Base-by-base conservation (phyloP, 2,329 filamentous ascomycete species). In the Decorospora gaudefroyi region DNA sequence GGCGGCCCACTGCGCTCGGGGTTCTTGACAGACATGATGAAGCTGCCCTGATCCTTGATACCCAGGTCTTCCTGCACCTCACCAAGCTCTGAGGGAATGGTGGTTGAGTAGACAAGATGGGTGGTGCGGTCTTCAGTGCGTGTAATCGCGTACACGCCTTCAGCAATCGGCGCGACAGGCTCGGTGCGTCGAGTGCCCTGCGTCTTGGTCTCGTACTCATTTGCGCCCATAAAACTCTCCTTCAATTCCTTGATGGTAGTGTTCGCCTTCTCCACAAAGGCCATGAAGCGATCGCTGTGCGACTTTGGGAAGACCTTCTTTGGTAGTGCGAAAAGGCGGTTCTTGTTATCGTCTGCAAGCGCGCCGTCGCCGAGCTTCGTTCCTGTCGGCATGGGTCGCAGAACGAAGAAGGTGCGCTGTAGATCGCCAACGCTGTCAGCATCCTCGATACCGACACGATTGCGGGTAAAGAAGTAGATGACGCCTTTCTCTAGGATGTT, bases 391-490 rank as follows among this genome's bases (percentile, higher is more conserved):
- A 92, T 74, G 0, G 90, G 90, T 0, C 87, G 82, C 3, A 96
- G 78, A 10, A 95, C 79, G 59, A 96, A 84, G 73, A 86, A 92
- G 51, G 80, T 90, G 34, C 89, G 85, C 28, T 87, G 83, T 34
- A 95, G 80, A 38, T 96, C 90, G 27, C 79, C 72, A 1, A 92
- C 76, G 31, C 79, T 78, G 12, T 85, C 78, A 0, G 89, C 85
- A 5, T 88, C 78, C 4, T 89, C 81, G 17, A 88, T 78, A 36
- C 83, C 82, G 25, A 96, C 88, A 9, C 89, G 84, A 6, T 84
- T 83, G 12, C 90, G 85, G 60, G 87, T 86, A 75, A 95, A 95
- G 78, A 95, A 95, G 76, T 95, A 95, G 56, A 96, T 84, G 57
- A 93, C 80, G 3, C 90, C 90, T 62, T 93, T 95, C 64, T 96